Percentiles rank a stretch among this genome's conserved stretches.
Conservation (phyloP, 345 rosid species). For the Trapa incisa region DNA sequence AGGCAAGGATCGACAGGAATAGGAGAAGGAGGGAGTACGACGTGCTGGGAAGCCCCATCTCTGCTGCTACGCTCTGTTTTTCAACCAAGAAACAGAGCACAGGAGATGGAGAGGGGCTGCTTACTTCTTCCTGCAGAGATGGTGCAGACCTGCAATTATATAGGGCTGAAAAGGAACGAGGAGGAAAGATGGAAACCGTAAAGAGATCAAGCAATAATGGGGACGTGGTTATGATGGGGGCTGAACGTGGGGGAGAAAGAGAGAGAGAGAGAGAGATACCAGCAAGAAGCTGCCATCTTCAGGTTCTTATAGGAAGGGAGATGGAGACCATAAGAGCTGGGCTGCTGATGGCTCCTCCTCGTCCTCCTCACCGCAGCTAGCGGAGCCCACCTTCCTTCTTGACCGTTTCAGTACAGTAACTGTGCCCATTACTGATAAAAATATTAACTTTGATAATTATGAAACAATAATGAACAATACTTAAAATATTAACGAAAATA, state of each 20-base stretch:
- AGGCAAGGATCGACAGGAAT: conserved; percentile 15
- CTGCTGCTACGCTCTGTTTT: conserved; percentile 11
- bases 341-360: not conserved
- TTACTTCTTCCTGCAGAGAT: not conserved
- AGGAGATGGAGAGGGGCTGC: not conserved
- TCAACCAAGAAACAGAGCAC: not conserved
- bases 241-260: conserved; percentile 3
- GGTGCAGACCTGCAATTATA: not conserved
- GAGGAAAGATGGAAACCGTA: not conserved
- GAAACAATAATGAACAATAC: too few species aligned
- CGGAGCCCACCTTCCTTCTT: conserved; percentile 10
- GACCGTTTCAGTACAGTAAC: conserved; percentile 16
- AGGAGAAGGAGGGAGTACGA: conserved; percentile 19
- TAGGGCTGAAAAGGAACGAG: not conserved
- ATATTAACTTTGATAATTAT: too few species aligned
- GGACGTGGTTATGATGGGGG: conserved; percentile 1
- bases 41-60: conserved; percentile 12
- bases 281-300: not conserved
- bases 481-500: too few species aligned
- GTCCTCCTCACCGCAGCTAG: not conserved
- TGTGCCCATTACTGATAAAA: not conserved
- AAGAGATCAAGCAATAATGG: not conserved
- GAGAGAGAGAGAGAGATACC: not conserved
- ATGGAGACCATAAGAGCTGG: not conserved
- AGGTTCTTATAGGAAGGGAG: not conserved